phyloP scores from a whole-genome alignment of 345 rosid species.

The Arabis hirsuta region DNA sequence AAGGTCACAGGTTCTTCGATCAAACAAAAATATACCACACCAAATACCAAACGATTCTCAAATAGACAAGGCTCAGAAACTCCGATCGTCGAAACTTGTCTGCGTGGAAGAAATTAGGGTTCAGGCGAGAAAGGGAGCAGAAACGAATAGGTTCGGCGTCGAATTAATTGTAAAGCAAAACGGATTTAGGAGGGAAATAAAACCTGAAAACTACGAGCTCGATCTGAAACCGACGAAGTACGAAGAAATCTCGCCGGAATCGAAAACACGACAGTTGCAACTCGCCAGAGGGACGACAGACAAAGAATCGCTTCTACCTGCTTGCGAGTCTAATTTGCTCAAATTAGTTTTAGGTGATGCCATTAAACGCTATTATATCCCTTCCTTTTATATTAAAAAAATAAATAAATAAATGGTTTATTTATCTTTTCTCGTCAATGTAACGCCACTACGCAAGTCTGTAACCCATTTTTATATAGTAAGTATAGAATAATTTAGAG shows the following conservation, averaged over 20 bases:
- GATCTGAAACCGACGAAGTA: constrained; percentile 10
- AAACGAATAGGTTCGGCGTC: constrained; percentile 14
- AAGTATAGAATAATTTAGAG: too few species aligned
- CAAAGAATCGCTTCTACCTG: constrained; percentile 2
- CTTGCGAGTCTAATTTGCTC: constrained; percentile 7
- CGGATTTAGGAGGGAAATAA: not conserved
- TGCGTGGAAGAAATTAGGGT: constrained; percentile 35
- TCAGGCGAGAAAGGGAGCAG: constrained; percentile 22
- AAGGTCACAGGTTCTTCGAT: constrained; percentile 18
- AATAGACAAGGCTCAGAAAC: not conserved
- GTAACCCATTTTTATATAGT: too few species aligned
- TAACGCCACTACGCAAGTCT: too few species aligned
- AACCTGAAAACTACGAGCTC: constrained; percentile 24
- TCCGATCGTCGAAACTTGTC: not conserved
- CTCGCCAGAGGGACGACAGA: constrained; percentile 9
- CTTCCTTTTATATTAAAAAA: too few species aligned
- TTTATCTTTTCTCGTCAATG: too few species aligned
- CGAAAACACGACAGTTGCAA: constrained; percentile 31
- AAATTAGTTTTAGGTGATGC: constrained; percentile 10
- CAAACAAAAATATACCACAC: not conserved
- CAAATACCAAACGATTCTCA: constrained; percentile 4
- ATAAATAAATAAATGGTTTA: too few species aligned
- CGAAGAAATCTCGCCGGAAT: constrained; percentile 27
- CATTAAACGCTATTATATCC: not conserved
- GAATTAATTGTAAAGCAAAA: constrained; percentile 8